Percentiles rank a stretch among this genome's conserved stretches.
Evolutionary conservation across 176 grass and related monocot genomes (phyloP).

Genomic region (Melocanna baccifera): DNA sequence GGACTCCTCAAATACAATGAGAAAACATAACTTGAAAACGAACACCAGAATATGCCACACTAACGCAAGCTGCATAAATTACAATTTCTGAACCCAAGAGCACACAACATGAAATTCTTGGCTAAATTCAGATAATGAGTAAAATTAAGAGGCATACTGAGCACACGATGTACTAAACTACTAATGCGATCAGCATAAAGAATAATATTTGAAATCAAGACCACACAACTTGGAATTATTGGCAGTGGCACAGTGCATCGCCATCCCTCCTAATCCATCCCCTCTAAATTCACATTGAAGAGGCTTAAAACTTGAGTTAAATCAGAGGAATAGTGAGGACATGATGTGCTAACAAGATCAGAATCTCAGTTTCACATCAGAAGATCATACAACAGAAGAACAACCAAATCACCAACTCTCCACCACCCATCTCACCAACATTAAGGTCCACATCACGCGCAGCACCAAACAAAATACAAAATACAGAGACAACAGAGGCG

Average conservation of each 20-base stretch:
- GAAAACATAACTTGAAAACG: neutral
- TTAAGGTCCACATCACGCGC: neutral
- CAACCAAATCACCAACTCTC: neutral
- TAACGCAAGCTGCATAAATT: conserved; percentile 2
- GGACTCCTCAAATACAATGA: neutral
- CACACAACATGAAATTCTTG: neutral
- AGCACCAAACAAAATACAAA: neutral
- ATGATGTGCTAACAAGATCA: neutral
- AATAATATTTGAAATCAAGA: neutral
- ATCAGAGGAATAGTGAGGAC: neutral
- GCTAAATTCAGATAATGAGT: neutral
- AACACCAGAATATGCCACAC: neutral
- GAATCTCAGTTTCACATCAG: neutral
- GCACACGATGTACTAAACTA: neutral
- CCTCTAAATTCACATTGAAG: neutral
- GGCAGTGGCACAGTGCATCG: neutral
- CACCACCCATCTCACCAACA: neutral
- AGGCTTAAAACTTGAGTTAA: neutral
- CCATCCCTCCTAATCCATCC: neutral
- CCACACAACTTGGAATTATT: neutral
- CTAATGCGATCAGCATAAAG: neutral
- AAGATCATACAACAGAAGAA: neutral
- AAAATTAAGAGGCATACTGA: neutral
- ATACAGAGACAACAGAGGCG: neutral
- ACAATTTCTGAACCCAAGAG: neutral